These are phyloP conservation scores for Rhizophora mangle DNA, from an alignment of 345 rosid species.

Conservation along the genomic window DNA sequence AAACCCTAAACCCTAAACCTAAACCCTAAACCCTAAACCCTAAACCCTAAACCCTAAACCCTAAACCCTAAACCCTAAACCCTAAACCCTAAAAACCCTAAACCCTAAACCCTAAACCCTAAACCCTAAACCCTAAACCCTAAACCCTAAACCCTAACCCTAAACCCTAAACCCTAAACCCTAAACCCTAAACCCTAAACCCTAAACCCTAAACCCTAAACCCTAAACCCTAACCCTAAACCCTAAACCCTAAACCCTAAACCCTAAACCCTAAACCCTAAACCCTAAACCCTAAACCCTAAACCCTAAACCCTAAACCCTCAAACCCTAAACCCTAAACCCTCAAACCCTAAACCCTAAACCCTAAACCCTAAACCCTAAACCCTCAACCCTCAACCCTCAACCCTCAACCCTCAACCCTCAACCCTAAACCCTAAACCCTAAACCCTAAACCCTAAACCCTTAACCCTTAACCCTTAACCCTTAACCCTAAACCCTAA, in stretches of 20 bases:
- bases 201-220: constrained; percentile 15
- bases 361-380: no score
- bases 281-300: background rate
- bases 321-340: no score
- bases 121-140: constrained; percentile 8
- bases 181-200: constrained; percentile 16
- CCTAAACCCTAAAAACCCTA: constrained; percentile 15
- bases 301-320: no score
- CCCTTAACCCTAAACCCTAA: no score
- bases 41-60: constrained; percentile 16
- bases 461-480: no score
- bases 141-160: constrained; percentile 8
- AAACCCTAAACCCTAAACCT: constrained; percentile 1
- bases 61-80: constrained; percentile 15
- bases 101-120: constrained; percentile 3
- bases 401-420: no score
- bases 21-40: constrained; percentile 15
- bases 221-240: constrained; percentile 13
- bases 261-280: constrained; percentile 12
- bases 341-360: no score
- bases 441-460: no score
- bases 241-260: constrained; percentile 13
- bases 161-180: constrained; percentile 7
- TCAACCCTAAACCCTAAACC: no score
- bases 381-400: no score